Base-by-base conservation (phyloP, 441 rosid genomes). In the Populus hybrid region DNA sequence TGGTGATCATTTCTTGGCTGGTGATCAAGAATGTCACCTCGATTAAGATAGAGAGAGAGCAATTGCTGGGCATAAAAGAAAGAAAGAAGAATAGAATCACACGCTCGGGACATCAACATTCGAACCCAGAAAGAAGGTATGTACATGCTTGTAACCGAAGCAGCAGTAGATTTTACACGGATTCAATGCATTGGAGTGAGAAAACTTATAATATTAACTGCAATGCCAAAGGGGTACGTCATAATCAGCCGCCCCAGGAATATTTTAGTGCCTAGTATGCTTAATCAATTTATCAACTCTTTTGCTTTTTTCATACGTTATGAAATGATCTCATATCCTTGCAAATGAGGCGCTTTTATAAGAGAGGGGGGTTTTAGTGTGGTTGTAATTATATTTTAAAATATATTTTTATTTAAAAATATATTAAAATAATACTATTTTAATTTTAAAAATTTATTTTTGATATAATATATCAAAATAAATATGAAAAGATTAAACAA, bases 171-270 rank as follows among this genome's bases (percentile, higher is more conserved):
- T 71, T 57, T 40, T n/a, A 53, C 74, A 63, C 30, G 40, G 73
- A 84, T 86, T 82, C 84, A 74, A 71, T 73, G 85, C 28, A 84
- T 71, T 23, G 35, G 57, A 50, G 36, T n/a, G 16, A 50, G 50
- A 67, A 23, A 61, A 61, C 71, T 75, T 71, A 11, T 7, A 40
- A 34, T 69, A 76, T 61, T 68, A 82, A 35, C 67, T 32, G 1
- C 32, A 75, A 75, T 42, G 24, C 0, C 10, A 19, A 66, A 66
- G 4, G 7, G 50, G 23, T 71, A 21, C 67, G 67, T 42, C 78
- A 75, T 40, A 59, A 69, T 75, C 74, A 61, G 66, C 70, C 36
- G 30, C n/a, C 57, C 80, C 82, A 69, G 75, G 79, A 30, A 75
- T 57, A 73, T 72, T 75, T 34, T 72, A 63, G 32, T 3, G 32